Evolutionary conservation across 768 basidiomycete species (phyloP), one percentile per base, ranked within the genome.

Genomic region (Infundibulicybe gibba): DNA sequence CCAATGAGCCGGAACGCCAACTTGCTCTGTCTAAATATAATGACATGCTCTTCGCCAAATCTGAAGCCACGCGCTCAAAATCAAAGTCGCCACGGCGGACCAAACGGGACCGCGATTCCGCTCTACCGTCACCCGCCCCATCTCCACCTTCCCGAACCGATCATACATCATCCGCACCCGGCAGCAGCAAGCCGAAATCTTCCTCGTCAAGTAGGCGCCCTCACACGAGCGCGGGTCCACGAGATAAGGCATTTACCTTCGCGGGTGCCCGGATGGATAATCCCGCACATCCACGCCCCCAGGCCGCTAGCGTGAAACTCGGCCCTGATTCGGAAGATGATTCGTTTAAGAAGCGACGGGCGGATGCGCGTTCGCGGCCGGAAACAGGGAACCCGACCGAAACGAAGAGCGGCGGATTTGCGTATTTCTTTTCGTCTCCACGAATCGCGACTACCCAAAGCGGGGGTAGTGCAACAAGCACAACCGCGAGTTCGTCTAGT

Each of bases 171-270:
- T 25, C 43, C 19, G 53, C 49, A 37, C 38, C 45, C 31, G 33
- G 44, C 32, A 40, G 47, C 15, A 48, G 19, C 35, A 50, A 25
- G 25, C 25, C 35, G 35, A 38, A 38, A 38, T n/a, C 14, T 10
- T n/a, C 14, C 14, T n/a, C 51, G 15, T 53, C 61, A 38, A 60
- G 66, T 33, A 72, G 81, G 48, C 67, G 86, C 40, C 86, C 86
- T 31, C 85, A 89, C 58, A 88, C 86, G 17, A 84, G 82, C 49
- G 84, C 83, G n/a, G 85, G 86, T 11, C 81, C 80, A 20, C 69
- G 82, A 49, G 85, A 87, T 57, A 74, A 71, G 59, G 60, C 72
- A 25, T 61, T 62, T 43, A 64, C 61, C 43, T 67, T 66, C 50
- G 58, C 56, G 12, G 34, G 38, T 38, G 53, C 49, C 42, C 42